These are phyloP conservation scores for Mycena polygramma DNA, from an alignment of 768 basidiomycete genomes.

Conservation along the genomic window DNA sequence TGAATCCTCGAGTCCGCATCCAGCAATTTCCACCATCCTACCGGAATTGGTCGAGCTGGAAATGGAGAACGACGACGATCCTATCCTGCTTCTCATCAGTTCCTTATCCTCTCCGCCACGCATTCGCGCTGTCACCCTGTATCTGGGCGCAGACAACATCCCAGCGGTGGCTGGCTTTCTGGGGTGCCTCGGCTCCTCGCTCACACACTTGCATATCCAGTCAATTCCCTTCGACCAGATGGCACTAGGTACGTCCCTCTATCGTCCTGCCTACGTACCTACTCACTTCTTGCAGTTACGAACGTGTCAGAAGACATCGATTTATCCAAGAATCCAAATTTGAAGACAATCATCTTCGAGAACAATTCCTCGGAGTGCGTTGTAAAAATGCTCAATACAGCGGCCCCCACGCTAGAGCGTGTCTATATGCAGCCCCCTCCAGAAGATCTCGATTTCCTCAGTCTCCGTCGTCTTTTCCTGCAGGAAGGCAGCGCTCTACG, in stretches of 20 bases:
- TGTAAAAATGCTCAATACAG: slow-evolving; percentile 14
- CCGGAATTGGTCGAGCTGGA: slow-evolving; percentile 20
- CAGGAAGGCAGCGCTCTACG: slow-evolving; percentile 3
- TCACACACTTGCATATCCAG: slow-evolving; percentile 19
- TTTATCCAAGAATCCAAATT: slow-evolving; percentile 13
- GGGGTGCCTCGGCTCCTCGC: slow-evolving; percentile 8
- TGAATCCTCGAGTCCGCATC: not conserved
- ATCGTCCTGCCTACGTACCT: slow-evolving; percentile 5
- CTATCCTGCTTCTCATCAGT: slow-evolving; percentile 15
- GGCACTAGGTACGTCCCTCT: slow-evolving; percentile 9
- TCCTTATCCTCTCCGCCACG: slow-evolving; percentile 7
- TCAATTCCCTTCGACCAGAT: not conserved
- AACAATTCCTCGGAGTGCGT: not conserved
- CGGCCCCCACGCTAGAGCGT: slow-evolving; percentile 3
- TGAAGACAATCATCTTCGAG: slow-evolving; percentile 8
- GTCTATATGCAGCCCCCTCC: slow-evolving; percentile 13
- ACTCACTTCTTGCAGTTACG: slow-evolving; percentile 9
- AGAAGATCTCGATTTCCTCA: not conserved
- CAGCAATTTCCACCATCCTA: slow-evolving; percentile 7
- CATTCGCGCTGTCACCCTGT: slow-evolving; percentile 20
- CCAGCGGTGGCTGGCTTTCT: slow-evolving; percentile 10
- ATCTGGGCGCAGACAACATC: slow-evolving; percentile 8
- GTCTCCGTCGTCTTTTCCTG: not conserved
- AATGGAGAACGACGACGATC: slow-evolving; percentile 6
- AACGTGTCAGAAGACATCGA: slow-evolving; percentile 6